phyloP scores from a whole-genome alignment of 2,329 filamentous ascomycete species.

The Talaromyces amestolkiae region DNA sequence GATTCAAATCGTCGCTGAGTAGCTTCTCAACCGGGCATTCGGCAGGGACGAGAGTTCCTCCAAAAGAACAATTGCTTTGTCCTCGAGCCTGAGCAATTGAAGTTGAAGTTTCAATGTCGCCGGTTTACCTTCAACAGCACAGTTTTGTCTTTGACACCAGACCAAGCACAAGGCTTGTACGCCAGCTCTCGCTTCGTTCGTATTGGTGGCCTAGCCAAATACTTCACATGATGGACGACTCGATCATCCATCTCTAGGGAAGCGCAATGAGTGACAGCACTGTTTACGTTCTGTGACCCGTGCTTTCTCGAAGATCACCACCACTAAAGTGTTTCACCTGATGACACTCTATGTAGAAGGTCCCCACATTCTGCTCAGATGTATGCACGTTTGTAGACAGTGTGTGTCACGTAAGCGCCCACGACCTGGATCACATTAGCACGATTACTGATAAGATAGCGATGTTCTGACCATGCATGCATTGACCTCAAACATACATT shows the following conservation, averaged over 20 bases:
- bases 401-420: constrained; percentile 1
- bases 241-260: background rate
- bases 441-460: background rate
- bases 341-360: background rate
- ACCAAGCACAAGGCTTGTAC: background rate
- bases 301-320: background rate
- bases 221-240: background rate
- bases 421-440: background rate
- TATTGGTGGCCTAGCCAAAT: background rate
- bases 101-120: background rate
- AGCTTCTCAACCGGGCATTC: background rate
- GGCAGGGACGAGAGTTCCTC: background rate
- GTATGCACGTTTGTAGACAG: background rate
- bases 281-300: background rate
- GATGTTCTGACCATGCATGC: background rate
- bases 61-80: background rate
- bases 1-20: background rate
- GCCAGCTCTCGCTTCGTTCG: background rate
- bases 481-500: constrained; percentile 2
- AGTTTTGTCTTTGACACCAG: background rate
- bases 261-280: background rate
- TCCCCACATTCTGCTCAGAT: background rate
- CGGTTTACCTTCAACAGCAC: background rate
- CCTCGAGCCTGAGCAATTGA: background rate
- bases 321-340: constrained; percentile 2